Base-by-base conservation (phyloP, 2,329 filamentous ascomycete species). In the Sphaerostilbella broomeana region DNA sequence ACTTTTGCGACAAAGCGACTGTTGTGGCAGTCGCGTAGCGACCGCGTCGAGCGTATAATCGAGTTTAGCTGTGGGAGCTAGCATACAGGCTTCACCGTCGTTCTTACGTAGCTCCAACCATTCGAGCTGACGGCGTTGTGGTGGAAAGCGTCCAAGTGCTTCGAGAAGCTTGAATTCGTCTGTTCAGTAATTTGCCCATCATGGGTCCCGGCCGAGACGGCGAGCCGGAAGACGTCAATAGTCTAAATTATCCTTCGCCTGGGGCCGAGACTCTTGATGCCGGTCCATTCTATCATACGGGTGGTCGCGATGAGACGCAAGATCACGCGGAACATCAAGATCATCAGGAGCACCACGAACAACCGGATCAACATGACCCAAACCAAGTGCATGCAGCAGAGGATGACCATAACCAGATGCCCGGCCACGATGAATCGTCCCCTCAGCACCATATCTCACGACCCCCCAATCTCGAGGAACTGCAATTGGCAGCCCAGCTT, bases 401-500 rank as follows among this genome's bases (percentile, higher is more conserved):
- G n/a, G 44, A 50, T 21, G 53, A 55, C 12, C 53, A 62, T 29
- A 51, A 56, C n/a, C 55, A 60, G 20, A 44, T 46, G 24, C 53
- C 60, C 19, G 45, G 50, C 13, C 58, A 59, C 22, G 62, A 66
- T 8, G 50, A 62, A 3, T 54, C 62, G 11, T 53, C 62, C 12
- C 56, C 64, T 15, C 64, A 65, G 30, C 67, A 68, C 19, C 65
- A 69, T 32, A 51, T 60, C 9, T 51, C 61, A 11, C 62, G 63
- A 10, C 60, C 67, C 2, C 60, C 68, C 24, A 75, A 69, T 42
- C 63, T 68, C 5, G 73, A 75, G 48, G 74, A 78, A 57, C 62
- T 78, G 28, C 74, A 76, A 54, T 61, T 78, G 26, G 73, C 74
- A 11, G 73, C 75, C 8, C 75, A 77, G 51, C 59, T 79, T 28